Base-by-base conservation (phyloP, 2,329 filamentous ascomycete genomes). In the Aspergillus brasiliensis region DNA sequence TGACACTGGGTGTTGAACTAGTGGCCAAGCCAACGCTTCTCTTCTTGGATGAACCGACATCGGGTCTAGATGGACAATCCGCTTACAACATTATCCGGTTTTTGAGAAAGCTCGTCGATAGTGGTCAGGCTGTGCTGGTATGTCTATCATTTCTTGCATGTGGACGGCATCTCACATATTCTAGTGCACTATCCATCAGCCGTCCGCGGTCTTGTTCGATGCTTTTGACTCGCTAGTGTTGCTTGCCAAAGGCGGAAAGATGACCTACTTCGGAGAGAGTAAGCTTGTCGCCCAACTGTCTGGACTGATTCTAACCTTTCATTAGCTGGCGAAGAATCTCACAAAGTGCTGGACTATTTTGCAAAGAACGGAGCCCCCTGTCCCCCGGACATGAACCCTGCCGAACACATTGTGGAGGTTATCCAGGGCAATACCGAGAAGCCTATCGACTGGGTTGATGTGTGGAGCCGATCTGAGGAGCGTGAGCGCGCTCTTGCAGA, bases 151-250 rank as follows among this genome's bases (percentile, higher is more conserved):
- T 23, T 17, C 8, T 1, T 19, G 5, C 15, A 47, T n/a, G 6
- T 11, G 1, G 34, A 65, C 27, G 2, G 5, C 2, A 19, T 25
- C 46, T 49, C 7, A 49, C 11, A n/a, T 11, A 11, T 7, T 42
- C 5, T 17, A 74, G 71, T 75, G 73, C 61, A 91, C 88, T 0
- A 90, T 91, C 42, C 88, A 91, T 65, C 88, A 91, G 71, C 88
- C 88, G 0, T 88, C 86, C 1, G 85, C 86, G 0, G 83, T 86
- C 8, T 77, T 91, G 0, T 90, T 91, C 56, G 81, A 86, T 8
- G 81, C 88, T 31, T 91, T 91, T 60, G 88, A 91, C 63, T 83
- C 82, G 0, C 81, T 91, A 0, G 78, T 90, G 0, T 77, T 90
- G 1, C 81, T 91, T 0, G 83, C 86, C n/a, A 83, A 79, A 63